Evolutionary conservation across 352 stramenopile genomes (phyloP).

Genomic region (Phytophthora fragariae): DNA sequence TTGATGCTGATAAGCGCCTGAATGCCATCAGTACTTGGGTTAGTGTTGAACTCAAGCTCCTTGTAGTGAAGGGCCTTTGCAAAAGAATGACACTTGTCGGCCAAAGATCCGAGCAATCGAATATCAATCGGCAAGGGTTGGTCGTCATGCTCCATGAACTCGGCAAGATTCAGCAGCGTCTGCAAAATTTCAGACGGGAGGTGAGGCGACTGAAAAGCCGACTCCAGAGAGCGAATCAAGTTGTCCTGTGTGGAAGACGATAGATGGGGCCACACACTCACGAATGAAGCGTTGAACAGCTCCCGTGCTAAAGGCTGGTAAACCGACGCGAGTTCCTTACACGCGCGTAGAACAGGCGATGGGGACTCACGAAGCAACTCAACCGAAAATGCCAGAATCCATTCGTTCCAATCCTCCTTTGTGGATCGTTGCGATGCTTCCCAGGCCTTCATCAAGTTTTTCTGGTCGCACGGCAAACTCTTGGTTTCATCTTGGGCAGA

Average conservation of each 20-base stretch:
- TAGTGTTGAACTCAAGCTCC: conserved; percentile 97
- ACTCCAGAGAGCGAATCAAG: conserved; percentile 95
- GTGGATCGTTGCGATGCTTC: conserved; percentile 85
- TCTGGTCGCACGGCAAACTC: conserved; percentile 81
- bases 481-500: conserved; percentile 71
- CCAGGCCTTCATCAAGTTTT: conserved; percentile 88
- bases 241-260: conserved; percentile 90
- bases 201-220: conserved; percentile 93
- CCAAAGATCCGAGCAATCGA: conserved; percentile 95
- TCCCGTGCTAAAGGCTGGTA: conserved; percentile 98
- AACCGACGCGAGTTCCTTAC: conserved; percentile 96
- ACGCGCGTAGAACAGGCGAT: conserved; percentile 94
- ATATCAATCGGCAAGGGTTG: conserved; percentile 98
- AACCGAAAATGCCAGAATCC: conserved; percentile 97
- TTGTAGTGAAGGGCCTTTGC: conserved; percentile 99
- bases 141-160: conserved; percentile 99
- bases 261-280: conserved; percentile 98
- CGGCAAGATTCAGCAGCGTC: conserved; percentile 97
- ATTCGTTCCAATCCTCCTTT: conserved; percentile 98
- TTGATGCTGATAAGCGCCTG: conserved; percentile 99
- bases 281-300: conserved; percentile 99
- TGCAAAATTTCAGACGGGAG: conserved; percentile 98
- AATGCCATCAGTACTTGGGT: conserved; percentile 92
- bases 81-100: conserved; percentile 98
- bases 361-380: conserved; percentile 98